phyloP scores from a whole-genome alignment of 1,284 basidiomycete genomes.

The Sphagnurus paluster region DNA sequence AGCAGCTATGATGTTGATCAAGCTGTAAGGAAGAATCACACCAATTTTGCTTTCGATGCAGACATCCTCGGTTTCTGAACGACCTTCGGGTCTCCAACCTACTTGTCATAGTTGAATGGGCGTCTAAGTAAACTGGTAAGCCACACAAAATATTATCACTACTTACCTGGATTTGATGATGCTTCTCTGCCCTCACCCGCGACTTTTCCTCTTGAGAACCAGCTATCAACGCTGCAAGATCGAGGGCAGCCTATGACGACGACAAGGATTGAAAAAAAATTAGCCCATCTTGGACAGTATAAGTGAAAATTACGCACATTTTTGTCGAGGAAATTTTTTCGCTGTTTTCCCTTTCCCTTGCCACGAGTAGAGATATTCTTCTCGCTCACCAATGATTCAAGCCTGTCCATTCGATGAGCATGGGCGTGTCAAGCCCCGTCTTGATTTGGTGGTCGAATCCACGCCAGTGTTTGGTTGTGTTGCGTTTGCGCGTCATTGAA shows the following conservation, averaged over 20 bases:
- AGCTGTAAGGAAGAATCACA: background rate
- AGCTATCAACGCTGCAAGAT: conserved; percentile 16
- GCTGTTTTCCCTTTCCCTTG: conserved; percentile 11
- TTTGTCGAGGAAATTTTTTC: conserved; percentile 14
- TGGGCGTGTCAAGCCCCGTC: too few species aligned
- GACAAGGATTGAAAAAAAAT: background rate
- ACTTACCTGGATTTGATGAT: conserved; percentile 14
- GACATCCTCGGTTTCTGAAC: conserved; percentile 13
- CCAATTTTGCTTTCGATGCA: conserved; percentile 17
- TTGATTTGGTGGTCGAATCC: too few species aligned
- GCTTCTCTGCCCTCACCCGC: conserved; percentile 7
- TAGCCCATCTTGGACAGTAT: too few species aligned
- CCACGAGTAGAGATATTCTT: background rate
- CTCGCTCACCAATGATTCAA: background rate
- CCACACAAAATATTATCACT: background rate
- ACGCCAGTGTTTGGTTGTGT: too few species aligned
- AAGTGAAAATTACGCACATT: conserved; percentile 8
- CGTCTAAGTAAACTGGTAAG: background rate
- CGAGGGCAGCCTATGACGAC: conserved; percentile 10
- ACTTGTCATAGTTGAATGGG: too few species aligned
- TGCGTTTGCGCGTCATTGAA: too few species aligned
- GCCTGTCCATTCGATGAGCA: conserved; percentile 5
- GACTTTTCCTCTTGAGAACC: conserved; percentile 15
- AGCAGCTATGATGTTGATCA: background rate
- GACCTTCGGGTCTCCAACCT: conserved; percentile 10